Conservation (phyloP, 2,329 filamentous ascomycete species). For the Paraconiothyrium sp. region DNA sequence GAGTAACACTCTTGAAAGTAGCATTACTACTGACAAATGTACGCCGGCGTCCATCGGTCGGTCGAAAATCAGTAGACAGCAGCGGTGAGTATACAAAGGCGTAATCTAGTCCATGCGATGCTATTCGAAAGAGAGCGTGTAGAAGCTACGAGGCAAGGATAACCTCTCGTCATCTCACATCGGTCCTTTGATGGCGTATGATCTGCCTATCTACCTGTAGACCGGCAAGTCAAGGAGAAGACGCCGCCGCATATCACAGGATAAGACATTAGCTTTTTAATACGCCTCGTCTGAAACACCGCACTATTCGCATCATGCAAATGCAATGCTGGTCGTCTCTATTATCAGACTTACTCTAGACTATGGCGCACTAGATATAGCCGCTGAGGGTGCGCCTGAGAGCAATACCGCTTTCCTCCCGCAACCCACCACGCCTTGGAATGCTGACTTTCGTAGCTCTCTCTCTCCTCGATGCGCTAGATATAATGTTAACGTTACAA, state of each 20-base stretch:
- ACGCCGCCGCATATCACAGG: neutral
- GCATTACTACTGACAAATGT: neutral
- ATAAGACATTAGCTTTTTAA: neutral
- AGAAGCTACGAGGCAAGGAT: neutral
- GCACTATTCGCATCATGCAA: neutral
- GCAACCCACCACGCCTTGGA: too few relatives aligned
- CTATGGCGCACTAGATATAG: too few relatives aligned
- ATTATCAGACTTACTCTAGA: too few relatives aligned
- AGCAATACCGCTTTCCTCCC: too few relatives aligned
- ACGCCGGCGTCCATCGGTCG: neutral
- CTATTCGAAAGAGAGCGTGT: neutral
- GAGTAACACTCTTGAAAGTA: neutral
- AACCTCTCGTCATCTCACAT: neutral
- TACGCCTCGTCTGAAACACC: neutral
- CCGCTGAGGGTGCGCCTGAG: too few relatives aligned
- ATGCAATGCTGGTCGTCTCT: neutral
- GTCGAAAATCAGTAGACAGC: neutral
- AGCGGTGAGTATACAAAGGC: constrained; percentile 5
- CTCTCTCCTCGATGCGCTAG: too few relatives aligned
- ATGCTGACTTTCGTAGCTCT: too few relatives aligned
- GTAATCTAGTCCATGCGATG: neutral
- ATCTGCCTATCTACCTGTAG: neutral
- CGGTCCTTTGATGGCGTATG: neutral
- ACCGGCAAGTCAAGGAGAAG: neutral
- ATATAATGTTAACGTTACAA: too few relatives aligned